Conservation (phyloP, 2,329 filamentous ascomycete species). For the Colletotrichum siamense region DNA sequence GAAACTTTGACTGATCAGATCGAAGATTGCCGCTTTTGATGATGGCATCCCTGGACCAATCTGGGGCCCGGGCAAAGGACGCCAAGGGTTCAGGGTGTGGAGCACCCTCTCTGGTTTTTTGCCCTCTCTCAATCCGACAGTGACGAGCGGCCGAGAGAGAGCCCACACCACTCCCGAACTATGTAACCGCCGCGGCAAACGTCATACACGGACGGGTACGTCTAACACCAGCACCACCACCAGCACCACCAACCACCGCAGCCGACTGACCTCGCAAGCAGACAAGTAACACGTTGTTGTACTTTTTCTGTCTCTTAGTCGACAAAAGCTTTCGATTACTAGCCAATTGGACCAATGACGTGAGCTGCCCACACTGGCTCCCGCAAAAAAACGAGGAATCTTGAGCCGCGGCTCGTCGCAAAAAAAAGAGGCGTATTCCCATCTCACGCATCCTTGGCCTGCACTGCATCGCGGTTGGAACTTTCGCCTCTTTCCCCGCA, state of each 20-base stretch:
- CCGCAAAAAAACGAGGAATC: background rate
- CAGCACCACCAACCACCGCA: background rate
- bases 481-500: constrained; percentile 17
- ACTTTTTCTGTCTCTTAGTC: background rate
- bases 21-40: constrained; percentile 13
- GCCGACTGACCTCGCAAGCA: background rate
- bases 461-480: background rate
- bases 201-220: constrained; percentile 14
- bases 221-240: background rate
- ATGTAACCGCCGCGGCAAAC: constrained; percentile 15
- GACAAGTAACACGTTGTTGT: background rate
- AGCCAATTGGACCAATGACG: background rate
- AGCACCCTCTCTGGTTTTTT: background rate
- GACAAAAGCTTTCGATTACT: background rate
- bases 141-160: background rate
- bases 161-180: background rate
- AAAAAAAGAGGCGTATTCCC: background rate
- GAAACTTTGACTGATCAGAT: constrained; percentile 15
- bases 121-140: constrained; percentile 12
- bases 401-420: background rate
- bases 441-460: background rate
- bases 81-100: constrained; percentile 10
- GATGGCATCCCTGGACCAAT: constrained; percentile 4
- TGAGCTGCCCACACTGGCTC: background rate
- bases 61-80: constrained; percentile 6